A percentile compares a stretch with the other conserved stretches of the same genome.
Evolutionary conservation across 257 asterid species (phyloP).

Genomic region (Solanum peruvianum): DNA sequence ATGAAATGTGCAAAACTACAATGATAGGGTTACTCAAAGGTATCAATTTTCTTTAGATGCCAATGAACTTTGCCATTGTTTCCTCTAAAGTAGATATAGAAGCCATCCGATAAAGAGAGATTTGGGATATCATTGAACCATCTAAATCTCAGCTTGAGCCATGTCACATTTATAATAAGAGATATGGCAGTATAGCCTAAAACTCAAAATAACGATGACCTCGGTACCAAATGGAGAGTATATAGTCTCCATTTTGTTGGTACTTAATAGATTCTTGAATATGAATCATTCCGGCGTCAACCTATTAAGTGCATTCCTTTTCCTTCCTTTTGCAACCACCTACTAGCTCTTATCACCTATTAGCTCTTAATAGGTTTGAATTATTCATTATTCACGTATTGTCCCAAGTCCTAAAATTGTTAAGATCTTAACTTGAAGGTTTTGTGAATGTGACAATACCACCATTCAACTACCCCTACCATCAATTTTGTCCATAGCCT

Average conservation of each 20-base stretch:
- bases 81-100: not conserved
- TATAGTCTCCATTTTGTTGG: not conserved
- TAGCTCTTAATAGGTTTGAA: not conserved
- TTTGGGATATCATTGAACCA: not conserved
- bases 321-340: not conserved
- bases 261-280: not conserved
- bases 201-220: not conserved
- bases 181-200: not conserved
- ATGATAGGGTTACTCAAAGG: not conserved
- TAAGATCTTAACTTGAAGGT: not conserved
- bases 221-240: not conserved
- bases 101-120: not conserved
- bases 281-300: not conserved
- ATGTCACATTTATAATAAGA: not conserved
- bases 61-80: not conserved
- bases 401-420: not conserved
- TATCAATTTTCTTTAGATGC: not conserved
- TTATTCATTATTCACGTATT: not conserved
- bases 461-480: not conserved
- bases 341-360: not conserved
- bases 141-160: not conserved
- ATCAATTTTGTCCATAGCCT: not conserved
- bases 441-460: not conserved
- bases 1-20: not conserved
- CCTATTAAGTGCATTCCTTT: not conserved